A percentile compares a stretch with the other conserved stretches of the same genome.
Evolutionary conservation across 371 early-diverging fungal genomes (phyloP).

Genomic region (Capillidium heterosporum): DNA sequence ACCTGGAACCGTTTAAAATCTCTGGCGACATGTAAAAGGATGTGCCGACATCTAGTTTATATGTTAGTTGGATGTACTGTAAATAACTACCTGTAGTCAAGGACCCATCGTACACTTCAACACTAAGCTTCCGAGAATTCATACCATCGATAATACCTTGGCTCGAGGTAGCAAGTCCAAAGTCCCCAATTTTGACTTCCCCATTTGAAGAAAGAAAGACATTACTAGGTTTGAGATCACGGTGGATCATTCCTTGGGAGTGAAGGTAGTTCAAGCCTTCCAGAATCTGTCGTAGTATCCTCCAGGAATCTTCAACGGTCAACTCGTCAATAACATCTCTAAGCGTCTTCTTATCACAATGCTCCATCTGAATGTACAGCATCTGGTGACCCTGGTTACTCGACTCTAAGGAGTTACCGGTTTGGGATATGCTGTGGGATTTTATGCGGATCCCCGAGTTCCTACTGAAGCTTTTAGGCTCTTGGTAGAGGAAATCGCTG

Average conservation of each 20-base stretch:
- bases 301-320: slow-evolving; percentile 41
- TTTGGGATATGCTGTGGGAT: neutral
- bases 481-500: too few relatives aligned
- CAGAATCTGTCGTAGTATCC: slow-evolving; percentile 33
- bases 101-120: slow-evolving; percentile 5
- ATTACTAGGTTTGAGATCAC: slow-evolving; percentile 96
- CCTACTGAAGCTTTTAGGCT: neutral
- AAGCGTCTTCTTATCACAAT: slow-evolving; percentile 85
- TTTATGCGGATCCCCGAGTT: neutral
- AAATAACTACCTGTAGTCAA: slow-evolving; percentile 9
- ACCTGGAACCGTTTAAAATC: slow-evolving; percentile 29
- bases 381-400: slow-evolving; percentile 19
- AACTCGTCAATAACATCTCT: slow-evolving; percentile 69
- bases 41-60: slow-evolving; percentile 59
- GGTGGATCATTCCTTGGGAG: slow-evolving; percentile 82
- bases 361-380: slow-evolving; percentile 95
- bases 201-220: slow-evolving; percentile 80
- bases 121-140: neutral
- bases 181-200: slow-evolving; percentile 96
- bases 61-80: neutral
- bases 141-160: slow-evolving; percentile 2
- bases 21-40: slow-evolving; percentile 88
- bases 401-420: neutral
- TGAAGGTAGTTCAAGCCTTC: slow-evolving; percentile 55
- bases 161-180: slow-evolving; percentile 66